Percentiles rank a stretch among this genome's conserved stretches.
These are phyloP conservation scores for Termitomyces sp. DNA, from an alignment of 768 basidiomycete genomes.

Conservation along the genomic window DNA sequence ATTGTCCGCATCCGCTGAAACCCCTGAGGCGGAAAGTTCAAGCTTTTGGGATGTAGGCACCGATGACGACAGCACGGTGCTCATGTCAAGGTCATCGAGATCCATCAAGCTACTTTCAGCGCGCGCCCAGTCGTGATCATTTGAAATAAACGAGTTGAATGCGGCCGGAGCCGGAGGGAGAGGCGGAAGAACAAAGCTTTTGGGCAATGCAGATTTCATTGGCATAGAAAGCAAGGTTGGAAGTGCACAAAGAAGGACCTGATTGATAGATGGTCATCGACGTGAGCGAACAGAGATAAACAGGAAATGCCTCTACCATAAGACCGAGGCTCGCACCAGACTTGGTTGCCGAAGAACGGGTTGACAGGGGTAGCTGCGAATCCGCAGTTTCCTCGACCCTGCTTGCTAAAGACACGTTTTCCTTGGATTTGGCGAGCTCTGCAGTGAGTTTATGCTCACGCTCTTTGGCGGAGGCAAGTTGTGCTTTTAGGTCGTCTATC, in stretches of 20 bases:
- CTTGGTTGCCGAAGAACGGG: conserved; percentile 37
- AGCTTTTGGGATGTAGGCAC: conserved; percentile 40
- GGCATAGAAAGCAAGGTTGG: conserved; percentile 71
- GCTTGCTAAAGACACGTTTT: conserved; percentile 25
- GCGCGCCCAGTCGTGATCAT: conserved; percentile 53
- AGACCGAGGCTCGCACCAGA: conserved; percentile 64
- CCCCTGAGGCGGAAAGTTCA: conserved; percentile 53
- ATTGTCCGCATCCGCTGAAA: conserved; percentile 31
- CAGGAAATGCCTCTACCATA: conserved; percentile 49
- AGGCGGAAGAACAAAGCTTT: conserved; percentile 49
- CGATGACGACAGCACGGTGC: conserved; percentile 24
- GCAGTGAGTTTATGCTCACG: conserved; percentile 64
- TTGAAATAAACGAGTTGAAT: conserved; percentile 41
- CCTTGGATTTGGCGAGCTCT: conserved; percentile 42
- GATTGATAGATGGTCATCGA: conserved; percentile 22
- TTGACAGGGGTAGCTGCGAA: conserved; percentile 40
- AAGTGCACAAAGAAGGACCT: conserved; percentile 76
- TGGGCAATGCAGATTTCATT: conserved; percentile 48
- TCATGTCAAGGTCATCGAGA: conserved; percentile 35
- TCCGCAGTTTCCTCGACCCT: conserved; percentile 67
- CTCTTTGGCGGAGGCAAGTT: conserved; percentile 59
- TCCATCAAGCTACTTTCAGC: conserved; percentile 41
- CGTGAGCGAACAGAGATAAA: conserved; percentile 4
- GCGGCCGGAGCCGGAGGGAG: conserved; percentile 37
- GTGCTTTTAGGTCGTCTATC: conserved; percentile 61